Percentiles rank a stretch among this genome's conserved stretches.
Evolutionary conservation across 371 early-diverging fungal species (phyloP).

Genomic region (Dichotomocladium elegans): DNA sequence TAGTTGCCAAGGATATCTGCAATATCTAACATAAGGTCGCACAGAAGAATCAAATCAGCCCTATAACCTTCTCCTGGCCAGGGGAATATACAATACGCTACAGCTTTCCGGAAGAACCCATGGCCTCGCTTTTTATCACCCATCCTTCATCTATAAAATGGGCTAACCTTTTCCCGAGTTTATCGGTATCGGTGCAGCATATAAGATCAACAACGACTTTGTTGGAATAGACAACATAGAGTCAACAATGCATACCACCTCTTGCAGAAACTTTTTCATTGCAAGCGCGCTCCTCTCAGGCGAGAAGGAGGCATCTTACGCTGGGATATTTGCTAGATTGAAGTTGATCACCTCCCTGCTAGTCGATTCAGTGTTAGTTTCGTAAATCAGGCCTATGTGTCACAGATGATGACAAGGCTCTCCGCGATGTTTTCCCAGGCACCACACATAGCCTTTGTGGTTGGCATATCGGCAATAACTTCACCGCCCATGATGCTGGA

Average conservation of each 20-base stretch:
- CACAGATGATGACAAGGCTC: slow-evolving; percentile 3
- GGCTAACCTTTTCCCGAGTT: slow-evolving; percentile 2
- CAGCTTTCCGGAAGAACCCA: not conserved
- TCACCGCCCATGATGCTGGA: not conserved
- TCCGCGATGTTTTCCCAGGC: not conserved
- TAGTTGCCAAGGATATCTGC: not conserved
- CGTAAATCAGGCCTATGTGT: not conserved
- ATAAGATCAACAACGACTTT: slow-evolving; percentile 37
- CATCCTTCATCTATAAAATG: not conserved
- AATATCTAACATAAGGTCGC: not conserved
- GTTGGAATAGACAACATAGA: slow-evolving; percentile 49
- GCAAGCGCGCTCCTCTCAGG: not conserved
- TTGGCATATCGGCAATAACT: not conserved
- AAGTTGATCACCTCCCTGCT: not conserved
- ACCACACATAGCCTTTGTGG: not conserved
- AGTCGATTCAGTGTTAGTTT: not conserved
- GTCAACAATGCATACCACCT: not conserved
- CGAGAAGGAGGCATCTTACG: not conserved
- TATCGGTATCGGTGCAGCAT: slow-evolving; percentile 37
- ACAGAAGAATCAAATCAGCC: not conserved
- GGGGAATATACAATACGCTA: not conserved
- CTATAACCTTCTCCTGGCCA: not conserved
- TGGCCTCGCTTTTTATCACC: not conserved
- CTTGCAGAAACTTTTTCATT: not conserved
- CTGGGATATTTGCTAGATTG: not conserved